Evolutionary conservation across 495 filamentous ascomycete genomes (phyloP), one percentile per base, ranked within the genome.

Genomic region (Penicillium arizonense): DNA sequence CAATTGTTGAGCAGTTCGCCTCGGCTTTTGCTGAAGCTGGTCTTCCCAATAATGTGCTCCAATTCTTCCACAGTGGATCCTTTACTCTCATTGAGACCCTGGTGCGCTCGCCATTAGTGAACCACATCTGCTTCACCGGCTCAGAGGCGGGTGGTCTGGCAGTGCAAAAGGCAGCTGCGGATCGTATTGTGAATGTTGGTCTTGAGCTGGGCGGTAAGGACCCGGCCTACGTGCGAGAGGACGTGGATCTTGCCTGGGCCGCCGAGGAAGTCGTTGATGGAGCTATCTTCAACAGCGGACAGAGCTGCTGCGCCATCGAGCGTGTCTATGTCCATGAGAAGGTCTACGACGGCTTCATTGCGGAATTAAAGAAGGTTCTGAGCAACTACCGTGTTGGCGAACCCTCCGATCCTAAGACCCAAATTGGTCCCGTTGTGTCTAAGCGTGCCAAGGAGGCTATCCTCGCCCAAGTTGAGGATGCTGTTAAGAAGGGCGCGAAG

Each of bases 181-280:
- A 90, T 57, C 78, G 91, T 38, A 79, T 96, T 43, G 84, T 94
- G 48, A 85, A 88, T 52, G 88, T 97, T 21, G 87, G 89, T 2
- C 80, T 97, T 3, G 92, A 97, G 59, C 83, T 96, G 8, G 92
- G 92, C 30, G 92, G 92, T 35, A 97, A 97, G 56, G 93, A 96
- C 65, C 89, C 92, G 3, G 92, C 92, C 8, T 96, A 96, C 59
- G 79, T 97, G 14, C 80, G 91, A 46, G 81, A 77, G 11, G 93
- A 97, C 66, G 90, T 96, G 1, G 89, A 96, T 63, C 69, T 95
- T 18, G 80, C 82, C 26, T 96, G 91, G 92, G 92, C 87, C 1
- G 92, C 92, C 1, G 90, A 89, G 61, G 90, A 96, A 69, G 90
- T 96, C 52, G 89, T 96, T 26, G 92, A 96, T 61, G 91, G 93